Base-by-base conservation (phyloP, 2,329 filamentous ascomycete species). In the Emydomyces testavorans region DNA sequence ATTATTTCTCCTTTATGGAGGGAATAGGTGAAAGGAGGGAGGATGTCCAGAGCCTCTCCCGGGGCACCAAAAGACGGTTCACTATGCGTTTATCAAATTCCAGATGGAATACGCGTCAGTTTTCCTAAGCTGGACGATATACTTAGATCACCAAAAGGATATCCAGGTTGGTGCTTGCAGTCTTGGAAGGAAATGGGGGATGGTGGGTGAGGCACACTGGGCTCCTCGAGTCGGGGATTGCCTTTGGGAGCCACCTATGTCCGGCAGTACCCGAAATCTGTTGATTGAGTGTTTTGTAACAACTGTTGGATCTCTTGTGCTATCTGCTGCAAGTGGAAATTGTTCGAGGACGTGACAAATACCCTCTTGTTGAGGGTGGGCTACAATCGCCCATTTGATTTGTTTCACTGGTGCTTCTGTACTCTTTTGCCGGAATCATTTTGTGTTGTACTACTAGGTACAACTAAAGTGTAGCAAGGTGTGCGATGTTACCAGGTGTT, bases 111-210 rank as follows among this genome's bases (percentile, higher is more conserved):
- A 61, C 67, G 68, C 65, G 68, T 71, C 68, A 60, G 67, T 67
- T 65, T 78, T 79, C 78, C 75, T 56, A 66, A 62, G 66, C 69
- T 72, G 70, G 67, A 63, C 59, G 58, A 59, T 62, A 75, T 75
- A 77, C 77, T 79, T 71, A 78, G 79, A 75, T 80, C 73, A 73
- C 48, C 48, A 51, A 73, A 67, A 70, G 74, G 75, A 74, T 76
- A 74, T 74, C 74, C 66, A 63, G 62, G 61, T 58, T 66, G 65
- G 64, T 70, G 67, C 62, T 56, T 59, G 57, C 32, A 58, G 57
- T 55, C 59, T 60, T 59, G 56, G 56, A 54, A 52, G 52, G 51
- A 44, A 50, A 55, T 55, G 64, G 71, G 70, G 76, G 70, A 76
- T 67, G 62, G 60, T 60, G 63, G 70, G 70, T 65, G 71, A 68